These are phyloP conservation scores for Ceratobasidium sp. DNA, from an alignment of 1,284 basidiomycete species.

Conservation along the genomic window DNA sequence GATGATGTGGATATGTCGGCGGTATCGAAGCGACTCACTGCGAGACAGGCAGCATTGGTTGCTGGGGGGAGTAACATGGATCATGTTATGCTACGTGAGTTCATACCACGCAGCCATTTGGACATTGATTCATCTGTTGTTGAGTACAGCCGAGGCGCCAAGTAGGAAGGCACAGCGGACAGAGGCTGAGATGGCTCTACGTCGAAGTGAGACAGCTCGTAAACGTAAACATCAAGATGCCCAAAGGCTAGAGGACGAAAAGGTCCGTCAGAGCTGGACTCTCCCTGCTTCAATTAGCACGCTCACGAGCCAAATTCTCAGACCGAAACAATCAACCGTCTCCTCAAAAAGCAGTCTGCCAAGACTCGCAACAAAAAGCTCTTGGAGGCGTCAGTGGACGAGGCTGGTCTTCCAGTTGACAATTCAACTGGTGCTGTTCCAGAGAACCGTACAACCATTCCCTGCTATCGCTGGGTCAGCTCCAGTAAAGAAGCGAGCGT, in stretches of 20 bases:
- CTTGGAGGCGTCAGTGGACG: conserved; percentile 16
- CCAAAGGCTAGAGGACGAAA: conserved; percentile 92
- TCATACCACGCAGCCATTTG: background rate
- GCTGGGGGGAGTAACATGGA: conserved; percentile 68
- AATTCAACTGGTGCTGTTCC: background rate
- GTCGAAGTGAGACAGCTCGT: conserved; percentile 85
- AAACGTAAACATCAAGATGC: conserved; percentile 87
- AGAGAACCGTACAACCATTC: conserved; percentile 20
- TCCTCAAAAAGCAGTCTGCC: conserved; percentile 83
- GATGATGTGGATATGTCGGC: conserved; percentile 53
- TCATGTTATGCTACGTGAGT: conserved; percentile 70
- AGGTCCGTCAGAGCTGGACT: conserved; percentile 69
- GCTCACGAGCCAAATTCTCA: conserved; percentile 50
- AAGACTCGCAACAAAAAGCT: conserved; percentile 43
- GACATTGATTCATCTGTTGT: conserved; percentile 15
- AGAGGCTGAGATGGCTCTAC: conserved; percentile 81
- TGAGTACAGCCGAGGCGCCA: conserved; percentile 59
- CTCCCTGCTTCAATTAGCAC: conserved; percentile 23
- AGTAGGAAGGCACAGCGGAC: conserved; percentile 82
- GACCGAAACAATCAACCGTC: conserved; percentile 89
- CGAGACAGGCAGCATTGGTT: conserved; percentile 75
- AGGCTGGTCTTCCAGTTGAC: background rate
- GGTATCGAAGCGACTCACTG: conserved; percentile 62
- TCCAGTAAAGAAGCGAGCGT: conserved; percentile 12
- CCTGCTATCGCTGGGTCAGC: conserved; percentile 45